A percentile compares a stretch with the other conserved stretches of the same genome.
Evolutionary conservation across 345 rosid species (phyloP).

Genomic region (Corchorus olitorius): DNA sequence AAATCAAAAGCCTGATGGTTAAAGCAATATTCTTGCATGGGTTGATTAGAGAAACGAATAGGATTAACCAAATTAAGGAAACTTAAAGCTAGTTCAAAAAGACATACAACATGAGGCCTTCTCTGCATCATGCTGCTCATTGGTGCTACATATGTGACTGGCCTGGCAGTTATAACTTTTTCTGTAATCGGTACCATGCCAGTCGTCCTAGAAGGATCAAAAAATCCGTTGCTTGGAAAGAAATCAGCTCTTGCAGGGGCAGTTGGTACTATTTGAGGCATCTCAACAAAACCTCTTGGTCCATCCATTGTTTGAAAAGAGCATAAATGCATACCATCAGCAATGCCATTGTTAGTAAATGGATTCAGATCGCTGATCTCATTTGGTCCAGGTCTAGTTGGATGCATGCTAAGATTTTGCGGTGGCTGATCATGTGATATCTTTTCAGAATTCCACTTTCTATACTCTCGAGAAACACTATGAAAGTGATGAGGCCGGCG

Average conservation of each 20-base stretch:
- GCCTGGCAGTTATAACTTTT: slow-evolving; percentile 21
- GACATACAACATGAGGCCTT: slow-evolving; percentile 38
- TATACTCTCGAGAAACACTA: slow-evolving; percentile 13
- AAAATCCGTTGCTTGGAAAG: slow-evolving; percentile 11
- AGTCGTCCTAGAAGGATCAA: slow-evolving; percentile 16
- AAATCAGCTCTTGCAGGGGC: slow-evolving; percentile 13
- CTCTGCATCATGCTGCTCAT: slow-evolving; percentile 22
- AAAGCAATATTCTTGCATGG: background rate
- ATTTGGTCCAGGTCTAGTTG: slow-evolving; percentile 21
- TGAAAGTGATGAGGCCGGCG: background rate
- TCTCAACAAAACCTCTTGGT: slow-evolving; percentile 26
- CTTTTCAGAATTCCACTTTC: slow-evolving; percentile 11
- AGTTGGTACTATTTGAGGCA: slow-evolving; percentile 20
- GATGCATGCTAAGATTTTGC: slow-evolving; percentile 15
- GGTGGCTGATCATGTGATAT: slow-evolving; percentile 25
- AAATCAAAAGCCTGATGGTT: background rate
- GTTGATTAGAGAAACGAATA: background rate
- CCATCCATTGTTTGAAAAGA: slow-evolving; percentile 28
- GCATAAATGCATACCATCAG: slow-evolving; percentile 18
- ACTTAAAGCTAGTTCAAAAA: background rate
- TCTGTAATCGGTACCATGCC: background rate
- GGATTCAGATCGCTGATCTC: slow-evolving; percentile 26
- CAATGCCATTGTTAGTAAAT: background rate
- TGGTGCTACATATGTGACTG: slow-evolving; percentile 11
- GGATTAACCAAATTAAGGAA: slow-evolving; percentile 10